phyloP scores from a whole-genome alignment of 306 rosid genomes.

The Cicer arietinum region DNA sequence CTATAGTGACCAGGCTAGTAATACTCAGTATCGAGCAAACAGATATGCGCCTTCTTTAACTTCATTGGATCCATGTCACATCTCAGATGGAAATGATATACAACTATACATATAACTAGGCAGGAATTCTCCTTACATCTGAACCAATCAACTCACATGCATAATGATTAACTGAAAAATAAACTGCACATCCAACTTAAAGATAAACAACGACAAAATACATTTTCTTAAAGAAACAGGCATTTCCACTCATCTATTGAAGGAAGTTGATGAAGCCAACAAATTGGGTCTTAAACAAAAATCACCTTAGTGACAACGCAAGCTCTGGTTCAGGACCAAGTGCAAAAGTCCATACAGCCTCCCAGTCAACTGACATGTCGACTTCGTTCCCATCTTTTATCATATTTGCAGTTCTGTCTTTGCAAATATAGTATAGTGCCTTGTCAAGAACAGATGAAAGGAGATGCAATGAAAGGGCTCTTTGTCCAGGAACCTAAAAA shows the following conservation, averaged over 20 bases:
- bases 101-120: conserved; percentile 7
- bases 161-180: conserved; percentile 25
- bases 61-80: conserved; percentile 24
- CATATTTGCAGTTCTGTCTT: conserved; percentile 51
- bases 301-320: conserved; percentile 79
- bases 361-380: conserved; percentile 74
- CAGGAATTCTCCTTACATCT: background rate
- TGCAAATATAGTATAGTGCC: conserved; percentile 60
- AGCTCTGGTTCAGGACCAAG: conserved; percentile 99
- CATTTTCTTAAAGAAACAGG: background rate
- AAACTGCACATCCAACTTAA: background rate
- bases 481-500: conserved; percentile 88
- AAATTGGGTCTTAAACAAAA: conserved; percentile 36
- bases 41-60: conserved; percentile 8
- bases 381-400: conserved; percentile 46
- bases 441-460: conserved; percentile 78
- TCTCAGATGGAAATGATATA: conserved; percentile 23
- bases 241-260: background rate
- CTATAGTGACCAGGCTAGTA: background rate
- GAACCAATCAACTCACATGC: conserved; percentile 24
- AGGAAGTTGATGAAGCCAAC: conserved; percentile 36
- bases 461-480: conserved; percentile 79
- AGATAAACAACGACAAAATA: background rate
- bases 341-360: conserved; percentile 90
- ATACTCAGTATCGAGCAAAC: conserved; percentile 18